These are phyloP conservation scores for Heterobasidion occidentale DNA, from an alignment of 1,284 basidiomycete genomes.

Conservation along the genomic window DNA sequence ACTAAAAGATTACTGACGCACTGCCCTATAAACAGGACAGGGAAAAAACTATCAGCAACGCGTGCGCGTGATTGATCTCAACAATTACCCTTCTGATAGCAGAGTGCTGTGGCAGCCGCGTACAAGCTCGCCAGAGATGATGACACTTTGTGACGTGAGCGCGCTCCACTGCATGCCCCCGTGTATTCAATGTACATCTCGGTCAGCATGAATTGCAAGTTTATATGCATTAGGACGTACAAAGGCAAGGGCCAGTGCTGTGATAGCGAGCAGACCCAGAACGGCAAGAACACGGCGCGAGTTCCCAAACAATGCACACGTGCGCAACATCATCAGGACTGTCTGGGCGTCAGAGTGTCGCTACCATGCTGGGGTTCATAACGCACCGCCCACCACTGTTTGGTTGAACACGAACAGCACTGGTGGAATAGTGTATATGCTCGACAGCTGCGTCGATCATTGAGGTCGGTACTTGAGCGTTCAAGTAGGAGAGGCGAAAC, in stretches of 20 bases:
- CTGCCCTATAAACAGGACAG: too few relatives aligned
- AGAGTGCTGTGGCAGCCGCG: too few relatives aligned
- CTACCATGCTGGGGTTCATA: not conserved
- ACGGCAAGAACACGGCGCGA: not conserved
- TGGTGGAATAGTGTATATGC: constrained; percentile 27
- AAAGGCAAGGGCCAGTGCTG: not conserved
- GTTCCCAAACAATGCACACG: constrained; percentile 6
- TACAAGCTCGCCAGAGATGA: too few relatives aligned
- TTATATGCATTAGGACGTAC: not conserved
- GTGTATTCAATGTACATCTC: too few relatives aligned
- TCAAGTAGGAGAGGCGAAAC: too few relatives aligned
- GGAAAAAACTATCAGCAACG: too few relatives aligned
- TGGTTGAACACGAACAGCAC: constrained; percentile 31
- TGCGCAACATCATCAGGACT: constrained; percentile 6
- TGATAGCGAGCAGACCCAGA: not conserved
- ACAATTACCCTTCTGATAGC: too few relatives aligned
- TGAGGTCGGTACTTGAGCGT: not conserved
- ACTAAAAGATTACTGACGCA: too few relatives aligned
- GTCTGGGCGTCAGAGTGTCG: not conserved
- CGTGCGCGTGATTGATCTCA: too few relatives aligned
- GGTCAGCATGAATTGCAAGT: too few relatives aligned
- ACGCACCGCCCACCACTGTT: constrained; percentile 30
- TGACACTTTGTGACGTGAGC: too few relatives aligned
- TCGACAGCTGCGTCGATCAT: constrained; percentile 13
- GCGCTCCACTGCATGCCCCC: too few relatives aligned